These are phyloP conservation scores for Elsinoe necatrix DNA, from an alignment of 2,329 filamentous ascomycete species.

Conservation along the genomic window DNA sequence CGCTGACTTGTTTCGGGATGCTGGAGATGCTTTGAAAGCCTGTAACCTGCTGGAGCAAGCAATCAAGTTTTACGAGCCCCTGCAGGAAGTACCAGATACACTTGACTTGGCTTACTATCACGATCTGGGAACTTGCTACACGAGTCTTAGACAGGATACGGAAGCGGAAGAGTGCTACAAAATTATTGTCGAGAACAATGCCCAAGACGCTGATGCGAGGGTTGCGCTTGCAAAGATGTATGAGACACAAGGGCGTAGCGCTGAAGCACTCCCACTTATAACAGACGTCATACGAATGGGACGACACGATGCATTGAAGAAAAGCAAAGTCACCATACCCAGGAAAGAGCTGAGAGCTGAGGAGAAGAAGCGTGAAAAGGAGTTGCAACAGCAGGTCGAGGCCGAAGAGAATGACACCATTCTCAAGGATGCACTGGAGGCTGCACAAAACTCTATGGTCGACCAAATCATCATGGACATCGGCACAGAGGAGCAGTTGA, in stretches of 20 bases:
- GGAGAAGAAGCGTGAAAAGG: slow-evolving; percentile 1
- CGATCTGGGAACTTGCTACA: slow-evolving; percentile 59
- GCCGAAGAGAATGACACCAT: background rate
- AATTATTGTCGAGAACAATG: slow-evolving; percentile 62
- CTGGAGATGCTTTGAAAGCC: slow-evolving; percentile 50
- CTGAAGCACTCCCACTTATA: slow-evolving; percentile 68
- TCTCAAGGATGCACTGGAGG: background rate
- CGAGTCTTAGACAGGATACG: slow-evolving; percentile 52
- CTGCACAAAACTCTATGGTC: slow-evolving; percentile 2
- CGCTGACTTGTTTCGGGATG: slow-evolving; percentile 70
- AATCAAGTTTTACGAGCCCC: slow-evolving; percentile 49
- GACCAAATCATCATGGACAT: slow-evolving; percentile 7
- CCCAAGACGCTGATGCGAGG: slow-evolving; percentile 65
- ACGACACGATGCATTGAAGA: slow-evolving; percentile 37
- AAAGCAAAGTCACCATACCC: slow-evolving; percentile 27
- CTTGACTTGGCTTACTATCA: slow-evolving; percentile 44
- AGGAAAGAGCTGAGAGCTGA: slow-evolving; percentile 7
- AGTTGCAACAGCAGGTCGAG: background rate
- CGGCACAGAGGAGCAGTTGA: slow-evolving; percentile 4
- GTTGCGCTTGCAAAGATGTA: slow-evolving; percentile 78
- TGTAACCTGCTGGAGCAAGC: slow-evolving; percentile 46
- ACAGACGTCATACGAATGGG: slow-evolving; percentile 64
- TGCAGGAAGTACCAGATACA: slow-evolving; percentile 39
- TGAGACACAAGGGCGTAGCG: slow-evolving; percentile 57
- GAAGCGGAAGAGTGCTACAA: slow-evolving; percentile 73